Conservation (phyloP, 345 rosid species). For the Pugionium dolabratum region DNA sequence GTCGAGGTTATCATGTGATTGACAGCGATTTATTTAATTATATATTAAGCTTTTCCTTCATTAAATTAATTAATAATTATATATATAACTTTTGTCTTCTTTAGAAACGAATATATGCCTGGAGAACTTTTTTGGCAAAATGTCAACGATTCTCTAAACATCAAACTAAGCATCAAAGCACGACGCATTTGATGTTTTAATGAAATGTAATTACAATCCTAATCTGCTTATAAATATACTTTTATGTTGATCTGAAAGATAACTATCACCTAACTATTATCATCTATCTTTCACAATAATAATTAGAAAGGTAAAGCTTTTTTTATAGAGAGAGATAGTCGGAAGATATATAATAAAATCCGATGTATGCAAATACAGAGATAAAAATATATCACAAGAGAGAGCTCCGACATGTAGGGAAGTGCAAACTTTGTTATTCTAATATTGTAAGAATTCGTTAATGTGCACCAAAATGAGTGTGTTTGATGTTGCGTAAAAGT, state of each 20-base stretch:
- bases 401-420: constrained; percentile 38
- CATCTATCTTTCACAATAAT: background rate
- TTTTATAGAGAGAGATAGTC: background rate
- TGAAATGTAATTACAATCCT: constrained; percentile 8
- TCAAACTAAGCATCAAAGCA: constrained; percentile 36
- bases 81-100: background rate
- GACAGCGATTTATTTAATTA: constrained; percentile 21
- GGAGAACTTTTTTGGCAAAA: constrained; percentile 37
- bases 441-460: constrained; percentile 31
- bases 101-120: constrained; percentile 38
- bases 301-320: no score
- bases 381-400: constrained; percentile 17
- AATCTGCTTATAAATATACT: no score
- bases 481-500: constrained; percentile 30
- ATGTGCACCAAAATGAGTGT: constrained; percentile 36
- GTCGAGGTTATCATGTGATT: constrained; percentile 35
- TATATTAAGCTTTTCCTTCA: no score
- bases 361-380: constrained; percentile 2
- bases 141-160: constrained; percentile 42
- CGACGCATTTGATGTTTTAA: constrained; percentile 27
- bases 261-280: no score
- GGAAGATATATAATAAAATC: background rate
- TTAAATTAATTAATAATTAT: no score
- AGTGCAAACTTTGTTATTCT: constrained; percentile 37
- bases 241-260: no score